A percentile compares a stretch with the other conserved stretches of the same genome.
phyloP scores from a whole-genome alignment of 1,139 yeast genomes.

The Saccharomyces uvarum region DNA sequence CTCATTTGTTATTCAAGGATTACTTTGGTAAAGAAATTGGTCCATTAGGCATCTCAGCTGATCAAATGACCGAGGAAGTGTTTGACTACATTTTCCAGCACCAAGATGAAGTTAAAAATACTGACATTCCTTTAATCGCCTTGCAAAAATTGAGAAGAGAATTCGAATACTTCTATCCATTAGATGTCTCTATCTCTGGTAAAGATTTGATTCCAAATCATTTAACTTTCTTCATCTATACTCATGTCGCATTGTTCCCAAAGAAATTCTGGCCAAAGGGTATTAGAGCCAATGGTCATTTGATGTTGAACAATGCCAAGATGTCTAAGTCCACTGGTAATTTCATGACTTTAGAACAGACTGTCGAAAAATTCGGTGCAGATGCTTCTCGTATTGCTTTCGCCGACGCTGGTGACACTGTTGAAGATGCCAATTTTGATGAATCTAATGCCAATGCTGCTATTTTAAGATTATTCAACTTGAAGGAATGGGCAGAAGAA shows the following conservation, averaged over 20 bases:
- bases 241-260: constrained; percentile 90
- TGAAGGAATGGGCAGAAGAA: constrained; percentile 94
- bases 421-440: constrained; percentile 97
- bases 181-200: constrained; percentile 87
- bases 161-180: constrained; percentile 91
- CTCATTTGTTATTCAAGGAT: constrained; percentile 80
- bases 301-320: constrained; percentile 89
- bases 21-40: constrained; percentile 76
- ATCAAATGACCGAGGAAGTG: constrained; percentile 86
- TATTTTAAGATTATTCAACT: constrained; percentile 80
- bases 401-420: constrained; percentile 97
- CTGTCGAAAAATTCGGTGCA: constrained; percentile 86
- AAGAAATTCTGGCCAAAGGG: constrained; percentile 89
- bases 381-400: constrained; percentile 96
- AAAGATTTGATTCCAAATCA: constrained; percentile 97
- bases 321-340: constrained; percentile 98
- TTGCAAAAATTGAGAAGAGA: constrained; percentile 78
- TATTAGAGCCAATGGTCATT: constrained; percentile 90
- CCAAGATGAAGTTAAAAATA: constrained; percentile 44
- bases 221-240: constrained; percentile 87
- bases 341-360: constrained; percentile 83
- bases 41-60: constrained; percentile 64
- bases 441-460: constrained; percentile 97
- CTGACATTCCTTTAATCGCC: constrained; percentile 59
- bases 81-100: constrained; percentile 86